Evolutionary conservation across 257 asterid species (phyloP).

Genomic region (Striga asiatica): DNA sequence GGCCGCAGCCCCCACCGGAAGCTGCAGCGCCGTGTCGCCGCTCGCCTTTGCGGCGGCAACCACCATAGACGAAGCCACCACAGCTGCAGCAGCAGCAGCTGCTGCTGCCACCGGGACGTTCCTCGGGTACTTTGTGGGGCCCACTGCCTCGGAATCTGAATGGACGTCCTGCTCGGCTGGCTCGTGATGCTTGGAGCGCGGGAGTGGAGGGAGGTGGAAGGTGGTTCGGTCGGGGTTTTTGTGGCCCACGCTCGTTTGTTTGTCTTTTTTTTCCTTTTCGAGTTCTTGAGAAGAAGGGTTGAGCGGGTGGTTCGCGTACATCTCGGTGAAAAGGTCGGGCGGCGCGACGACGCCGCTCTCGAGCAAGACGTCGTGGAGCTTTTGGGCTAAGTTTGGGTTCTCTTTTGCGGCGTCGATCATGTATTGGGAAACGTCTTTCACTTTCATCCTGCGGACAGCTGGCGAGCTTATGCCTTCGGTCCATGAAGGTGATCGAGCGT

Average conservation of each 20-base stretch:
- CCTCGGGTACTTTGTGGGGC: conserved; percentile 29
- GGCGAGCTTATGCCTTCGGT: conserved; percentile 96
- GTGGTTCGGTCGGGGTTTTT: conserved; percentile 29
- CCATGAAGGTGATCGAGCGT: conserved; percentile 96
- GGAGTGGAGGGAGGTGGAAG: conserved; percentile 81
- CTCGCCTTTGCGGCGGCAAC: conserved; percentile 61
- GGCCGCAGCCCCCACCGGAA: conserved; percentile 77
- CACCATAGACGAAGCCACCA: conserved; percentile 91
- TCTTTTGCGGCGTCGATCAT: conserved; percentile 96
- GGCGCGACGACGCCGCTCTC: conserved; percentile 99
- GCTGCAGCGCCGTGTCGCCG: conserved; percentile 44
- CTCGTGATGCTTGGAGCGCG: conserved; percentile 38
- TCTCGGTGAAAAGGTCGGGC: conserved; percentile 71
- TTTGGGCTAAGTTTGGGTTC: conserved; percentile 88
- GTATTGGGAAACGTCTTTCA: conserved; percentile 83
- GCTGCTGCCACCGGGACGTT: conserved; percentile 81
- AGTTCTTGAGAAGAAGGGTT: conserved; percentile 9
- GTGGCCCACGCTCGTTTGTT: conserved; percentile 17
- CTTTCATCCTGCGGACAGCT: conserved; percentile 72
- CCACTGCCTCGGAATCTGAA: conserved; percentile 31
- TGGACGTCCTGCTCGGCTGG: conserved; percentile 24
- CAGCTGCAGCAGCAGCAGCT: conserved; percentile 84
- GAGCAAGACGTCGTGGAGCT: conserved; percentile 79
- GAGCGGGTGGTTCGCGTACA: conserved; percentile 42
- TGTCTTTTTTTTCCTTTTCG: conserved; percentile 34